A percentile compares a stretch with the other conserved stretches of the same genome.
Evolutionary conservation across 768 basidiomycete species (phyloP).

Genomic region (Cystobasidium ongulense): DNA sequence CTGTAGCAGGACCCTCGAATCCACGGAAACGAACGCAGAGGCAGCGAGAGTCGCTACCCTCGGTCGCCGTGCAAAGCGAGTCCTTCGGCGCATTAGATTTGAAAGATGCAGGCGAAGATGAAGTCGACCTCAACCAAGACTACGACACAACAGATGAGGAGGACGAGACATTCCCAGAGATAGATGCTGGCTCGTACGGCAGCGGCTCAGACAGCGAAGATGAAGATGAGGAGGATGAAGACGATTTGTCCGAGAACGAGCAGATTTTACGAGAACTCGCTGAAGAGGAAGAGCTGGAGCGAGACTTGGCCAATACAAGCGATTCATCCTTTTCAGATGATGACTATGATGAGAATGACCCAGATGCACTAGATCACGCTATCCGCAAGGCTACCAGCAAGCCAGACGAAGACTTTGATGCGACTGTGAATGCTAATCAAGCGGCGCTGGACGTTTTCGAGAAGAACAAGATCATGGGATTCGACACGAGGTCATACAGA

Average conservation of each 20-base stretch:
- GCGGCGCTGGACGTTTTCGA: slow-evolving; percentile 1
- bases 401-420: slow-evolving; percentile 39
- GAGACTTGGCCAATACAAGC: slow-evolving; percentile 41
- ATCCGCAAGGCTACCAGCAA: slow-evolving; percentile 39
- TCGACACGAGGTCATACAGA: slow-evolving; percentile 44
- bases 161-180: slow-evolving; percentile 64
- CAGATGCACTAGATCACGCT: slow-evolving; percentile 45
- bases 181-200: slow-evolving; percentile 47
- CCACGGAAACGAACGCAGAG: neutral
- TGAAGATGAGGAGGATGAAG: slow-evolving; percentile 45
- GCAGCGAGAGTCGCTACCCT: neutral
- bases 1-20: slow-evolving; percentile 2
- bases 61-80: neutral
- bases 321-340: slow-evolving; percentile 33
- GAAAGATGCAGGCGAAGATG: slow-evolving; percentile 18
- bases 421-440: slow-evolving; percentile 25
- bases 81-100: slow-evolving; percentile 33
- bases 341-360: slow-evolving; percentile 46
- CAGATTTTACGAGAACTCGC: slow-evolving; percentile 44
- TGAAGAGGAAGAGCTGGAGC: slow-evolving; percentile 46
- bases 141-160: slow-evolving; percentile 49
- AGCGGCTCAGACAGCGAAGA: slow-evolving; percentile 44
- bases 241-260: slow-evolving; percentile 37
- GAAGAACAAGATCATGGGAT: slow-evolving; percentile 27
- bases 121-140: slow-evolving; percentile 14